These are phyloP conservation scores for Leccinum disarticulatum DNA, from an alignment of 768 basidiomycete species.

Conservation along the genomic window DNA sequence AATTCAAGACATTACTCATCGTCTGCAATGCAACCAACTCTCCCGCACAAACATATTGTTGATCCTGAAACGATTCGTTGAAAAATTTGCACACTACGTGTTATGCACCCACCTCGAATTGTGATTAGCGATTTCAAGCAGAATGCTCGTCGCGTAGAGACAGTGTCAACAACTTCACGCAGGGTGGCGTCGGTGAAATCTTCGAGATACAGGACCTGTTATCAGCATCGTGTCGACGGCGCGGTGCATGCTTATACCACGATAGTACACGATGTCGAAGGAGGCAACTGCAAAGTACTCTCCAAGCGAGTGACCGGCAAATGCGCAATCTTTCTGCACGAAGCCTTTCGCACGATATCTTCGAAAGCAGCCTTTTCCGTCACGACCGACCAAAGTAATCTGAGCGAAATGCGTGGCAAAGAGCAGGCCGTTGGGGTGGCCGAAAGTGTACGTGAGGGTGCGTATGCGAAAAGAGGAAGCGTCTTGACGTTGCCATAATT, in stretches of 20 bases:
- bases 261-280: too few species aligned
- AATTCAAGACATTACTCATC: conserved; percentile 95
- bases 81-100: background rate
- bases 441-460: conserved; percentile 96
- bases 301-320: too few species aligned
- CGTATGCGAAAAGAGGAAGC: conserved; percentile 91
- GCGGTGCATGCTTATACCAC: too few species aligned
- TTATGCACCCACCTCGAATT: conserved; percentile 69
- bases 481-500: conserved; percentile 86
- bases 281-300: too few species aligned
- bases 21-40: conserved; percentile 92
- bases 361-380: conserved; percentile 99
- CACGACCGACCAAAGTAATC: conserved; percentile 85
- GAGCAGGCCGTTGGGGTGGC: conserved; percentile 89
- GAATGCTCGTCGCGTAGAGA: conserved; percentile 72
- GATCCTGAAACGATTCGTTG: conserved; percentile 57
- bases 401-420: conserved; percentile 99
- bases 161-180: conserved; percentile 94
- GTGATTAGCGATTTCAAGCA: conserved; percentile 98
- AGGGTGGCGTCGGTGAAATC: conserved; percentile 91
- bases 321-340: conserved; percentile 75
- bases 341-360: conserved; percentile 96
- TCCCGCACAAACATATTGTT: conserved; percentile 99
- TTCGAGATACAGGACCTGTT: conserved; percentile 56
- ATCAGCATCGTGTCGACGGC: too few species aligned